phyloP scores from a whole-genome alignment of 345 rosid species.

The Boechera divaricarpa region DNA sequence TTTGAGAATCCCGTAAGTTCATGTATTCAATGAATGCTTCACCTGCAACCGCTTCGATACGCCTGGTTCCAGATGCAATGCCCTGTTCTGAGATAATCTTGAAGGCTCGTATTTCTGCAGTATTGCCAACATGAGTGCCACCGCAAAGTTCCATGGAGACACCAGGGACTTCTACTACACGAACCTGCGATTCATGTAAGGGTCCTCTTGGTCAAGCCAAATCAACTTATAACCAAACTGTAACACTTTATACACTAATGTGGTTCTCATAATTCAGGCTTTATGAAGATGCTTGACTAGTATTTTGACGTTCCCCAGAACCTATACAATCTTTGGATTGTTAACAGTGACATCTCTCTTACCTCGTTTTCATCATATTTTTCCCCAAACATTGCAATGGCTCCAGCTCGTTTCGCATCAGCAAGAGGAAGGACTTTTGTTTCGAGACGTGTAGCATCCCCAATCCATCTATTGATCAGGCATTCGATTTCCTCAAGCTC shows the following conservation, averaged over 20 bases:
- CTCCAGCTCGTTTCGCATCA: conserved; percentile 88
- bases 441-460: conserved; percentile 71
- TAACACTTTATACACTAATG: conserved; percentile 8
- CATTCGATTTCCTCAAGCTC: conserved; percentile 79
- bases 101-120: conserved; percentile 90
- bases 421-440: conserved; percentile 80
- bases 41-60: conserved; percentile 97
- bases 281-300: conserved; percentile 3
- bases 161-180: conserved; percentile 98
- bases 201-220: conserved; percentile 17
- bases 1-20: conserved; percentile 72
- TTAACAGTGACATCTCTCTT: conserved; percentile 12
- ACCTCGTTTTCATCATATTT: conserved; percentile 89
- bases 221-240: conserved; percentile 15
- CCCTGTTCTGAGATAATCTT: conserved; percentile 95
- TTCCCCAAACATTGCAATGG: conserved; percentile 99
- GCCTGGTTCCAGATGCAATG: conserved; percentile 94
- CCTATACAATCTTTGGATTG: neutral
- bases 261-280: neutral
- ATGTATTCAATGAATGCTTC: conserved; percentile 92
- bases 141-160: conserved; percentile 99
- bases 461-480: conserved; percentile 86
- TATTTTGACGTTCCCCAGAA: neutral
- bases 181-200: conserved; percentile 58
- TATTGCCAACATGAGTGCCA: conserved; percentile 92